Conservation (phyloP, 495 filamentous ascomycete genomes). For the Ramalina peruviana region DNA sequence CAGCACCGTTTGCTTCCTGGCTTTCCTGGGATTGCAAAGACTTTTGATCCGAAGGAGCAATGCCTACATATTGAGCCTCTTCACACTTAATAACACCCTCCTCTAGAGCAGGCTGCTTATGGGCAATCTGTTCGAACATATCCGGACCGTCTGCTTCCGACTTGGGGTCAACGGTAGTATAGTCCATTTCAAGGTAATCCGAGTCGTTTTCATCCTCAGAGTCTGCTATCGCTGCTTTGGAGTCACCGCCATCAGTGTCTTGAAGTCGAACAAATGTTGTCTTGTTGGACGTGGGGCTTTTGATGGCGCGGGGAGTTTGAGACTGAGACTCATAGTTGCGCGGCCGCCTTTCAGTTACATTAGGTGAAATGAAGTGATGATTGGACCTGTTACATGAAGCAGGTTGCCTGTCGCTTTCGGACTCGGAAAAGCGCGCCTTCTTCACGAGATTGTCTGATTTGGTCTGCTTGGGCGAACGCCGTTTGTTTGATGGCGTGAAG, state of each 20-base stretch:
- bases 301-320: no score
- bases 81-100: conserved; percentile 9
- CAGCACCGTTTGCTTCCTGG: conserved; percentile 5
- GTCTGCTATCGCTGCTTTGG: conserved; percentile 22
- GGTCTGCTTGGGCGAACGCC: background rate
- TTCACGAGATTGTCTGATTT: conserved; percentile 5
- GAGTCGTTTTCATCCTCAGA: conserved; percentile 32
- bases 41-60: background rate
- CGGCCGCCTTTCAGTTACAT: no score
- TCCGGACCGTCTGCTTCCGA: no score
- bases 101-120: background rate
- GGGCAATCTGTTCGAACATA: no score
- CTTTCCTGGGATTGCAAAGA: conserved; percentile 9
- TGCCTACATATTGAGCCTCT: background rate
- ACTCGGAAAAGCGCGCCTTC: no score
- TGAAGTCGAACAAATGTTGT: no score
- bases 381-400: no score
- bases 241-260: background rate
- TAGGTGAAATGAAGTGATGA: no score
- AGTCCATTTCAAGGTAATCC: background rate
- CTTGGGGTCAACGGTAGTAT: no score
- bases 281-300: no score
- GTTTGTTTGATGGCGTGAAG: conserved; percentile 15
- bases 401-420: no score
- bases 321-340: no score